Conservation (phyloP, 2,329 filamentous ascomycete species). For the Trichophyton equinum region DNA sequence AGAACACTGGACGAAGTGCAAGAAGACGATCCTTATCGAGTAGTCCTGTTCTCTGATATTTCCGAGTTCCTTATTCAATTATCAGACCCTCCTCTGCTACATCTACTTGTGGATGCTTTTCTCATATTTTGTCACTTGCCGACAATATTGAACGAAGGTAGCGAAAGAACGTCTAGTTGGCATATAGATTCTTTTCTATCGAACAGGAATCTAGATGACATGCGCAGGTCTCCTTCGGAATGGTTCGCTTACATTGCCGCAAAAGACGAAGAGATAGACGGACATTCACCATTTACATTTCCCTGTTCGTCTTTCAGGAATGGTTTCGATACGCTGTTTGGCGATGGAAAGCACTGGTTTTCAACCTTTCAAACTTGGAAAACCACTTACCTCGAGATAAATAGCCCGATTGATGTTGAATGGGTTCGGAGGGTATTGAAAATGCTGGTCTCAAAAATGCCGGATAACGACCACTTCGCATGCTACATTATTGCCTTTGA, state of each 20-base stretch:
- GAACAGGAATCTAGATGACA: constrained; percentile 27
- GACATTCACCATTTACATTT: constrained; percentile 23
- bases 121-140: constrained; percentile 53
- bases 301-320: constrained; percentile 27
- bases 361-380: constrained; percentile 26
- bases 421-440: constrained; percentile 46
- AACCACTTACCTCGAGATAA: constrained; percentile 15
- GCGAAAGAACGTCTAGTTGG: constrained; percentile 26
- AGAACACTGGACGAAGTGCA: constrained; percentile 60
- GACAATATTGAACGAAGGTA: constrained; percentile 20
- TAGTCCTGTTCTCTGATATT: constrained; percentile 70
- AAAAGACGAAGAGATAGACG: constrained; percentile 8
- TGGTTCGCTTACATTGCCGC: constrained; percentile 17
- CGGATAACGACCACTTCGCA: constrained; percentile 43
- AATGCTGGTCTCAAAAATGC: constrained; percentile 39
- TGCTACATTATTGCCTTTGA: constrained; percentile 61
- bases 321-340: constrained; percentile 45
- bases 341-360: constrained; percentile 38
- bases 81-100: constrained; percentile 22
- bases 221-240: constrained; percentile 15
- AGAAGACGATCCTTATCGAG: constrained; percentile 70
- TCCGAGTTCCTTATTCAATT: constrained; percentile 43
- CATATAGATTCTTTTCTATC: constrained; percentile 44
- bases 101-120: constrained; percentile 55
- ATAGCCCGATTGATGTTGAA: constrained; percentile 27